Evolutionary conservation across 2,329 filamentous ascomycete species (phyloP).

Genomic region (Plectosphaerella cucumerina): DNA sequence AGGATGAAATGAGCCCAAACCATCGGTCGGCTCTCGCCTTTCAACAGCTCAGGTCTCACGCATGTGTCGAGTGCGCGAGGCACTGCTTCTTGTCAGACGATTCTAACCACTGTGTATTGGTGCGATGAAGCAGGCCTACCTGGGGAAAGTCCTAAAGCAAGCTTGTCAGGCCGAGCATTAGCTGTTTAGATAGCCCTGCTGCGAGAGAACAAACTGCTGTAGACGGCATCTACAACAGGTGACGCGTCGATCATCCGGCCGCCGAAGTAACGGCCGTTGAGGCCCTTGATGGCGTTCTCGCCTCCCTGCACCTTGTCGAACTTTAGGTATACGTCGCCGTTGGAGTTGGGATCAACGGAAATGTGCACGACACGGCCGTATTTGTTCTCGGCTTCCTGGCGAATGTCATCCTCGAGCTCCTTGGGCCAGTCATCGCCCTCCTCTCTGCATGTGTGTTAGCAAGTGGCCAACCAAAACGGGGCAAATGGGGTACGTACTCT

Average conservation of each 20-base stretch:
- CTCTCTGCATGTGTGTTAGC: conserved; percentile 56
- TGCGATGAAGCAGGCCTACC: neutral
- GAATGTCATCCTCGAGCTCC: conserved; percentile 90
- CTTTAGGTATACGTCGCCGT: conserved; percentile 97
- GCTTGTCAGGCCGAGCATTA: conserved; percentile 45
- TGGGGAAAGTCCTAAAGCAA: conserved; percentile 41
- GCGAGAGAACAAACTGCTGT: conserved; percentile 92
- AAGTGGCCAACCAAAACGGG: neutral
- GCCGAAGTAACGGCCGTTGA: conserved; percentile 95
- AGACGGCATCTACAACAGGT: conserved; percentile 96
- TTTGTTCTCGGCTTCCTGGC: conserved; percentile 86
- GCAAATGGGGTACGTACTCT: conserved; percentile 62
- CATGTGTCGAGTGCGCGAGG: neutral
- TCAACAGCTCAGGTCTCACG: neutral
- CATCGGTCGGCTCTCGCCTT: too few relatives aligned
- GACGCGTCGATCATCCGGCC: conserved; percentile 89
- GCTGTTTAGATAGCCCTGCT: conserved; percentile 72
- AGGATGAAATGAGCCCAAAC: too few relatives aligned
- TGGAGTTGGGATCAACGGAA: conserved; percentile 85
- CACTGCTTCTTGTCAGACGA: neutral
- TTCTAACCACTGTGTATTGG: neutral
- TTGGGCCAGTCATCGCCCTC: conserved; percentile 85
- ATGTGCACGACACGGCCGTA: conserved; percentile 99
- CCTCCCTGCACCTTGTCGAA: conserved; percentile 94
- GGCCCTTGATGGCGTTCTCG: conserved; percentile 94